Percentiles rank a stretch among this genome's conserved stretches.
These are phyloP conservation scores for Hypericum androsaemum DNA, from an alignment of 345 rosid genomes.

Conservation along the genomic window DNA sequence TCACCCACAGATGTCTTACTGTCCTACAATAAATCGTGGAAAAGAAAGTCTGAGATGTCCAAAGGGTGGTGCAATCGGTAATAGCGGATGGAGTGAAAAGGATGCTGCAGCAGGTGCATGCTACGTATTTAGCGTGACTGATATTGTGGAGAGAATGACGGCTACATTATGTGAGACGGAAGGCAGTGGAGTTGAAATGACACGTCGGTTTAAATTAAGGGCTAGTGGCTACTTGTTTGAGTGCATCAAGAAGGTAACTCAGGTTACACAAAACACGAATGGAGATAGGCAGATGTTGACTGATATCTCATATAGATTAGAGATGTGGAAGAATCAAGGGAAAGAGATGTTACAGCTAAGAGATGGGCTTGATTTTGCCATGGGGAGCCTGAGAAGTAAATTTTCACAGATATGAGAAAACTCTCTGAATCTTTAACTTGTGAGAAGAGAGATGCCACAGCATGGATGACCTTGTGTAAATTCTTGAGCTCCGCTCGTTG, in stretches of 20 bases:
- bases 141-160: constrained; percentile 44
- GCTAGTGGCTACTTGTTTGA: constrained; percentile 43
- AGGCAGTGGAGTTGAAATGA: constrained; percentile 29
- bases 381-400: constrained; percentile 19
- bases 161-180: constrained; percentile 40
- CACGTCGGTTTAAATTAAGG: constrained; percentile 44
- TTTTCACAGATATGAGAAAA: constrained; percentile 8
- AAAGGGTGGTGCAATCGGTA: constrained; percentile 10
- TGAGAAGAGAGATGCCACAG: too few relatives aligned
- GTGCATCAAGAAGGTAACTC: constrained; percentile 42
- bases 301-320: constrained; percentile 47
- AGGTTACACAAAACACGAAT: constrained; percentile 14
- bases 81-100: constrained; percentile 22
- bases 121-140: constrained; percentile 50
- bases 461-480: too few relatives aligned
- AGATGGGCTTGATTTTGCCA: constrained; percentile 36
- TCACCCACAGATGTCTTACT: constrained; percentile 11
- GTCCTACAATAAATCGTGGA: constrained; percentile 19
- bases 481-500: too few relatives aligned
- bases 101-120: constrained; percentile 48
- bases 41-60: constrained; percentile 12
- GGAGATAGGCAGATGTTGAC: constrained; percentile 28
- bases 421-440: background rate
- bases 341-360: constrained; percentile 22
- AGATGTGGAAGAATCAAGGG: constrained; percentile 50